phyloP scores from a whole-genome alignment of 805 yeast genomes.

The Sugiyamaella valdiviana region DNA sequence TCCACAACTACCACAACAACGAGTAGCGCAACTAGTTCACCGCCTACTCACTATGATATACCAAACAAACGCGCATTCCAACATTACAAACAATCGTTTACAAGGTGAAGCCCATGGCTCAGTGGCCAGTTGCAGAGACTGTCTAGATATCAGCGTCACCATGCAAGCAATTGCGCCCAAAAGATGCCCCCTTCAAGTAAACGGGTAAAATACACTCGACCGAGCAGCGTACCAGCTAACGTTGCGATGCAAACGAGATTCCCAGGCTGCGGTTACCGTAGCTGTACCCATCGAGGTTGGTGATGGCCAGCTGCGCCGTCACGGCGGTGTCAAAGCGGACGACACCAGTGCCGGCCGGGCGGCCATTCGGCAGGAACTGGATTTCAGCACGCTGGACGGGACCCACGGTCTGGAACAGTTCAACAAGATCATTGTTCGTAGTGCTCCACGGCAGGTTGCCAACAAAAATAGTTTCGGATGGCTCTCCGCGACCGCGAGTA shows the following conservation, averaged over 20 bases:
- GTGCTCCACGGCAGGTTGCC: constrained; percentile 85
- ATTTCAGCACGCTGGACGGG: constrained; percentile 70
- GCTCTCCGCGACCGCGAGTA: constrained; percentile 47
- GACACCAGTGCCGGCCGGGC: constrained; percentile 80
- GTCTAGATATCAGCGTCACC: no score
- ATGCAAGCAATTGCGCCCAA: no score
- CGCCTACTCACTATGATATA: no score
- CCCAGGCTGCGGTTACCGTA: constrained; percentile 76
- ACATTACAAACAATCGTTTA: no score
- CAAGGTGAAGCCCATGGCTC: no score
- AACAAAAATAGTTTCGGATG: constrained; percentile 58
- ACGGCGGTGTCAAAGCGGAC: constrained; percentile 64
- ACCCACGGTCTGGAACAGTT: constrained; percentile 81
- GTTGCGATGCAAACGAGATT: constrained; percentile 57
- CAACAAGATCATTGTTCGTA: constrained; percentile 75
- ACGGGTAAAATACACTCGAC: not conserved
- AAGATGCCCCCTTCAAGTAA: no score
- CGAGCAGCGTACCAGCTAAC: not conserved
- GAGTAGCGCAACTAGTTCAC: no score
- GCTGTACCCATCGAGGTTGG: constrained; percentile 66
- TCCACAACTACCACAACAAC: no score
- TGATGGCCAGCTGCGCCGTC: constrained; percentile 68
- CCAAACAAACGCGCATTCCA: no score
- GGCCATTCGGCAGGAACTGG: constrained; percentile 53
- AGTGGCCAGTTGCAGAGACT: no score